phyloP scores from a whole-genome alignment of 139 green algal species.

The Pedinophyceae sp. region DNA sequence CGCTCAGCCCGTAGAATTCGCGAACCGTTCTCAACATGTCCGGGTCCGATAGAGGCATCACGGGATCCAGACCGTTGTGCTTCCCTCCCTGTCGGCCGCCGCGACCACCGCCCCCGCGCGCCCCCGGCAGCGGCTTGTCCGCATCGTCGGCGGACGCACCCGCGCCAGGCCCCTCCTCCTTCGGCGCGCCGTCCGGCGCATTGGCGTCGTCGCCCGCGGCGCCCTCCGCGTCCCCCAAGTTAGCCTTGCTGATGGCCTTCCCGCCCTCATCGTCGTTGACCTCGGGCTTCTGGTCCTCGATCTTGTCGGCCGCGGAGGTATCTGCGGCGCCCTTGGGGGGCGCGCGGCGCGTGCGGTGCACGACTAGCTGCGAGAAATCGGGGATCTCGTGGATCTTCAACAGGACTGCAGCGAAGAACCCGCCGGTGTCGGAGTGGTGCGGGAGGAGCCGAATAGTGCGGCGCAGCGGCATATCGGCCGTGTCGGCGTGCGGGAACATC shows the following conservation, averaged over 20 bases:
- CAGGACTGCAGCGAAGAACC: slow-evolving; percentile 95
- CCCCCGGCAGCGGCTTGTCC: slow-evolving; percentile 9
- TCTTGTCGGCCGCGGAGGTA: background rate
- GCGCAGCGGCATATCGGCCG: slow-evolving; percentile 53
- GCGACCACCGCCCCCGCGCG: slow-evolving; percentile 9
- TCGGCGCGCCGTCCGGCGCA: background rate
- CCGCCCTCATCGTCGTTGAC: background rate
- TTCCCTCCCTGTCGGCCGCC: no score
- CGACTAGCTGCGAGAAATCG: background rate
- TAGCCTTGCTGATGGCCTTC: slow-evolving; percentile 2
- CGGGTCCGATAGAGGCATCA: slow-evolving; percentile 28
- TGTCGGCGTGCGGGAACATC: slow-evolving; percentile 61
- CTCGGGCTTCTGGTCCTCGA: slow-evolving; percentile 2
- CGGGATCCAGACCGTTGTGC: slow-evolving; percentile 34
- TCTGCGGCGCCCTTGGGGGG: background rate
- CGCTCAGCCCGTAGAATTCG: slow-evolving; percentile 56
- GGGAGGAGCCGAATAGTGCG: slow-evolving; percentile 91
- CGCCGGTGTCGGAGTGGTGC: slow-evolving; percentile 87
- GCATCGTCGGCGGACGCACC: background rate
- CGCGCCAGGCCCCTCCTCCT: background rate
- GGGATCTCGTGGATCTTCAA: slow-evolving; percentile 44
- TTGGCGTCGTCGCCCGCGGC: background rate
- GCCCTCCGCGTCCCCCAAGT: background rate
- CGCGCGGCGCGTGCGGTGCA: background rate
- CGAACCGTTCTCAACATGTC: slow-evolving; percentile 20